Evolutionary conservation across 805 yeast genomes (phyloP).

Genomic region (Candida saitoana): DNA sequence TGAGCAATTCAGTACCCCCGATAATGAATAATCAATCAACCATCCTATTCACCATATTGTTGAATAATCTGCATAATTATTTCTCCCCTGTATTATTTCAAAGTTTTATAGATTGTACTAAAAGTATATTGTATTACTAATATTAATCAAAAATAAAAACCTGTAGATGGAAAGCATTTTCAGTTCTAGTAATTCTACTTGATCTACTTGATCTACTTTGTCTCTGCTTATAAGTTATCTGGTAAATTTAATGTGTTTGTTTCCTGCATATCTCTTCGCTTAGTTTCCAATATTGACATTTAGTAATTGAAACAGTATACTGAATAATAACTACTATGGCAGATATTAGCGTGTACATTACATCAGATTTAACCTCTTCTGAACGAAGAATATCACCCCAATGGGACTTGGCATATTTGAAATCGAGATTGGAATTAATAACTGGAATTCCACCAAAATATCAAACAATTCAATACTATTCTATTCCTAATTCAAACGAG

Average conservation of each 20-base stretch:
- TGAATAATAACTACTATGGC: slow-evolving; percentile 18
- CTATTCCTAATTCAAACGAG: slow-evolving; percentile 34
- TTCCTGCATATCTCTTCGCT: too few species aligned
- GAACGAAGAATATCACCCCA: slow-evolving; percentile 61
- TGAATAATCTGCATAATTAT: slow-evolving; percentile 1
- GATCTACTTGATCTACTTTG: too few species aligned
- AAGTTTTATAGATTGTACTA: slow-evolving; percentile 5
- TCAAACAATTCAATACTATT: slow-evolving; percentile 50
- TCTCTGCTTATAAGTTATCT: too few species aligned
- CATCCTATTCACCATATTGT: slow-evolving; percentile 1
- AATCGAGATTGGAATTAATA: slow-evolving; percentile 55
- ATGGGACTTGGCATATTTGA: slow-evolving; percentile 56
- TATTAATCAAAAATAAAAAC: too few species aligned
- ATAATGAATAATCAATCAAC: neutral
- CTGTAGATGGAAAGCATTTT: too few species aligned
- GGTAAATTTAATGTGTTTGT: too few species aligned
- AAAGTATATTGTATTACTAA: slow-evolving; percentile 3
- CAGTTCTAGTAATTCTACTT: too few species aligned
- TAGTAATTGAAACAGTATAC: too few species aligned
- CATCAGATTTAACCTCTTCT: slow-evolving; percentile 64
- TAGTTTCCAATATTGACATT: neutral
- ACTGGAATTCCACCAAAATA: slow-evolving; percentile 67
- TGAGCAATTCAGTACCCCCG: slow-evolving; percentile 7
- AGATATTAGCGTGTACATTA: slow-evolving; percentile 52
- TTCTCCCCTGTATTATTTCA: slow-evolving; percentile 1